Conservation (phyloP, 1,284 basidiomycete genomes). For the Lentinula novae-zelandiae region DNA sequence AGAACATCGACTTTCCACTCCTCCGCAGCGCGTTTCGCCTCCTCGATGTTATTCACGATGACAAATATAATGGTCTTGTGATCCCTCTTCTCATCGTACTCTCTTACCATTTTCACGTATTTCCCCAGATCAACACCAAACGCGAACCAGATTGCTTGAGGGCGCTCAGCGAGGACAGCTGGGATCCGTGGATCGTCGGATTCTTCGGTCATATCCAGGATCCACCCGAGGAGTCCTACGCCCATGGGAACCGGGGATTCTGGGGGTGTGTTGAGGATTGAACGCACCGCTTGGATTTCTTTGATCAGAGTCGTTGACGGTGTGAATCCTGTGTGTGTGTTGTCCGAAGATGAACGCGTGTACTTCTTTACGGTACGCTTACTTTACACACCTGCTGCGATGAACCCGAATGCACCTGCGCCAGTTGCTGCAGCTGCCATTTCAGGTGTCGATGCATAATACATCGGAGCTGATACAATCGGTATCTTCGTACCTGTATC, state of each 20-base stretch:
- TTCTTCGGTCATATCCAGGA: constrained; percentile 12
- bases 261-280: background rate
- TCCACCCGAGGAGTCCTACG: constrained; percentile 19
- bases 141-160: constrained; percentile 18
- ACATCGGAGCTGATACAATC: constrained; percentile 13
- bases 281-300: background rate
- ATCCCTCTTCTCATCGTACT: constrained; percentile 12
- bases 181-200: constrained; percentile 13
- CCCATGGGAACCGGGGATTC: constrained; percentile 14
- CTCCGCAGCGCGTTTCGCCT: constrained; percentile 19
- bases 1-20: constrained; percentile 24
- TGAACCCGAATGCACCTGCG: constrained; percentile 12
- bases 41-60: constrained; percentile 21
- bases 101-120: constrained; percentile 16
- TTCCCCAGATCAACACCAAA: constrained; percentile 17
- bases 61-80: constrained; percentile 24
- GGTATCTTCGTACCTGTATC: constrained; percentile 7
- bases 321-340: background rate
- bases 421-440: constrained; percentile 8
- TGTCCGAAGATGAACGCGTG: background rate
- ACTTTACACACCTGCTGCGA: constrained; percentile 7
- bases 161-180: constrained; percentile 11
- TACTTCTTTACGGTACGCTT: no score
- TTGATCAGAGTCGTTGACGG: background rate
- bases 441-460: background rate